Base-by-base conservation (phyloP, 441 rosid genomes). In the Arabidopsis hybrid region DNA sequence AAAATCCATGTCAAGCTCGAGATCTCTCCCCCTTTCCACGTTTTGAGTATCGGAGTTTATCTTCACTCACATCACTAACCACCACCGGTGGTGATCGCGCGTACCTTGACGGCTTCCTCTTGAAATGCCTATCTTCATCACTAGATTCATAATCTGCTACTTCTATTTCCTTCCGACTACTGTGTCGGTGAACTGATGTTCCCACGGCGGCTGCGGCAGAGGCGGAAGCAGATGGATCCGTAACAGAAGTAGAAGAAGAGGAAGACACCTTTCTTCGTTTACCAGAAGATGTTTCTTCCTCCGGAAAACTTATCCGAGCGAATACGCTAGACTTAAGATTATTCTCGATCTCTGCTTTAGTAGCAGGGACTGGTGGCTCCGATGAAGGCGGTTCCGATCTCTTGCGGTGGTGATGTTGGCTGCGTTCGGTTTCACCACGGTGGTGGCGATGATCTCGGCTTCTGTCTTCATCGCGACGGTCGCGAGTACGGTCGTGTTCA, bases 231-330 rank as follows among this genome's bases (percentile, higher is more conserved):
- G 66, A 9, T 34, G 26, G 55, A 14, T 75, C 82, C 43, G 79
- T 6, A 67, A 36, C 31, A 6, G 69, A 52, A 7, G 72, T 42
- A 9, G 78, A 66, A 47, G 83, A 71, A 11, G 81, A 72, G 1
- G 90, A 71, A 14, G 84, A 69, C 0, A 79, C 79, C 14, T 80
- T 65, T 79, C 88, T 83, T 16, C 90, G 85, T 78, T 90, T 93
- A 84, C 89, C 87, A 1, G 81, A 42, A 0, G 79, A 46, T 66
- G 60, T 31, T 45, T 88, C 97, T 70, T 59, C 90, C 65, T 86
- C 98, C 0, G 98, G 97, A 46, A 86, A 93, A 81, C 99, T 89
- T 53, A 96, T 93, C 76, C 98, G 91, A 60, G 97, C 93, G 87
- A 96, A 96, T 17, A 93, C 97, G 14, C 97, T 96, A 0, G 80